phyloP scores from a whole-genome alignment of 2,329 filamentous ascomycete species.

The Xylariaceae sp. region DNA sequence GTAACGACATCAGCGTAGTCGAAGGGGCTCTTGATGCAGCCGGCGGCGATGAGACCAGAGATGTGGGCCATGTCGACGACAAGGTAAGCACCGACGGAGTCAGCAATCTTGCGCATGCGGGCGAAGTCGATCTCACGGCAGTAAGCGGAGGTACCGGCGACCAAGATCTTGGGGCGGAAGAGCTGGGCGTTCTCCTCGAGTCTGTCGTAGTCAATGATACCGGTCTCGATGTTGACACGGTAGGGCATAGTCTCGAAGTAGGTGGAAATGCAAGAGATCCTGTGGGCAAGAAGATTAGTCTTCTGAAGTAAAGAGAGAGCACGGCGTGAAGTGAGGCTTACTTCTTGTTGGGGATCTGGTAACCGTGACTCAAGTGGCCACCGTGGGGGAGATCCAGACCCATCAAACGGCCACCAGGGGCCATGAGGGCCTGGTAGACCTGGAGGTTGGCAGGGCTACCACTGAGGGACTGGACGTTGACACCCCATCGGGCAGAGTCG shows the following conservation, averaged over 20 bases:
- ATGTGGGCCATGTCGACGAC: conserved; percentile 99
- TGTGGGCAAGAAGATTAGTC: conserved; percentile 35
- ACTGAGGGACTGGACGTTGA: conserved; percentile 93
- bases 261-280: conserved; percentile 92
- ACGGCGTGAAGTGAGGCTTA: conserved; percentile 31
- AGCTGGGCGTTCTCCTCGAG: conserved; percentile 85
- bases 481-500: conserved; percentile 87
- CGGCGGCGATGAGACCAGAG: conserved; percentile 87
- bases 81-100: conserved; percentile 89
- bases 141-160: conserved; percentile 96
- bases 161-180: conserved; percentile 92
- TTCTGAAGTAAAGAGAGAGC: background rate
- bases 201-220: conserved; percentile 93
- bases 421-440: conserved; percentile 97
- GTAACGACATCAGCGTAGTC: conserved; percentile 91
- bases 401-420: conserved; percentile 93
- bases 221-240: conserved; percentile 80
- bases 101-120: conserved; percentile 92
- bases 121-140: conserved; percentile 96
- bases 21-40: conserved; percentile 92
- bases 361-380: conserved; percentile 92
- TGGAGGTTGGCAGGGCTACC: conserved; percentile 95
- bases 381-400: conserved; percentile 91
- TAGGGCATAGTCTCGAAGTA: conserved; percentile 99
- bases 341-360: conserved; percentile 92